Evolutionary conservation across 257 asterid species (phyloP).

Genomic region (Cruciata laevipes): DNA sequence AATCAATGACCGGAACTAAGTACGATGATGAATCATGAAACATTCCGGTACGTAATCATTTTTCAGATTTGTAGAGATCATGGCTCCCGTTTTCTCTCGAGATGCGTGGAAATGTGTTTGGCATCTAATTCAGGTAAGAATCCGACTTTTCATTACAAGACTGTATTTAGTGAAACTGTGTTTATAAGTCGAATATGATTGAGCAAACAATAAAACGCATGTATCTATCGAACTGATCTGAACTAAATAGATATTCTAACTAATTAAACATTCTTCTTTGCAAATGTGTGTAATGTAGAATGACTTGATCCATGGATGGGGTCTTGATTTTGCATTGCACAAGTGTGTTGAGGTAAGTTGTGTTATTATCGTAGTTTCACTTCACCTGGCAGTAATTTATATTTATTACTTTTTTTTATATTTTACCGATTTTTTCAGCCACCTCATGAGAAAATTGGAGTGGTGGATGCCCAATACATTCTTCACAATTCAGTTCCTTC

Average conservation of each 20-base stretch:
- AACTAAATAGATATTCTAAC: too few species aligned
- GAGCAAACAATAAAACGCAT: too few species aligned
- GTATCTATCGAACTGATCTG: too few species aligned
- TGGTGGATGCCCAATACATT: constrained; percentile 83
- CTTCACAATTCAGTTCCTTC: constrained; percentile 82
- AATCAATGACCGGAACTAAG: not conserved
- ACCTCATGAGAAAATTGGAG: constrained; percentile 80
- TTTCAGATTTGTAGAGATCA: constrained; percentile 49
- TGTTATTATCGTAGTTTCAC: not conserved
- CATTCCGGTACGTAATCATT: not conserved
- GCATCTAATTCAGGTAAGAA: constrained; percentile 83
- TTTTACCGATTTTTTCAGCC: constrained; percentile 30
- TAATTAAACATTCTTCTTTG: not conserved
- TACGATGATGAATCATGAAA: not conserved
- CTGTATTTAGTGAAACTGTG: too few species aligned
- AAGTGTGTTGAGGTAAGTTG: constrained; percentile 64
- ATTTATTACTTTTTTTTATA: not conserved
- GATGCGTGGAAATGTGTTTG: constrained; percentile 94
- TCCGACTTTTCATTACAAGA: not conserved
- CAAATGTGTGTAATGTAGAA: constrained; percentile 38
- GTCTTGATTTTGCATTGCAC: constrained; percentile 80
- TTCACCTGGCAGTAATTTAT: not conserved
- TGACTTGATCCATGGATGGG: constrained; percentile 96
- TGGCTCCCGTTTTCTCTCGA: constrained; percentile 95
- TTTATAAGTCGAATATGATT: too few species aligned